These are phyloP conservation scores for Fraxinus excelsior DNA, from an alignment of 257 asterid genomes.

Conservation along the genomic window DNA sequence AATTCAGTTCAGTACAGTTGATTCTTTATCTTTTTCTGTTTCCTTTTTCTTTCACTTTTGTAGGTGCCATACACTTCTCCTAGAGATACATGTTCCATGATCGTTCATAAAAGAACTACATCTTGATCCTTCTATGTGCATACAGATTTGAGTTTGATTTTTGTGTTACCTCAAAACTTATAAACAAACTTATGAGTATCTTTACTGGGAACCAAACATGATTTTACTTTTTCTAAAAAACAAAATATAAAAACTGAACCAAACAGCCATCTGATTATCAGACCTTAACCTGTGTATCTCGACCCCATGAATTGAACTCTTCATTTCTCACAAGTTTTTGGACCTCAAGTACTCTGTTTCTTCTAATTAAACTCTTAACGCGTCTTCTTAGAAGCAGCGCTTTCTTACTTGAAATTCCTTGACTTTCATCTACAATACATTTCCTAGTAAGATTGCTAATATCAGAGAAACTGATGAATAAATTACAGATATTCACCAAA, in stretches of 20 bases:
- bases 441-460: slow-evolving; percentile 13
- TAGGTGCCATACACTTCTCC: neutral
- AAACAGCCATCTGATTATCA: slow-evolving; percentile 19
- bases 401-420: slow-evolving; percentile 51
- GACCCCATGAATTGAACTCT: slow-evolving; percentile 73
- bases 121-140: neutral
- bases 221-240: neutral
- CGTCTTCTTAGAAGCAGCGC: slow-evolving; percentile 61
- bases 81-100: neutral
- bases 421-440: slow-evolving; percentile 37
- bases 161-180: neutral
- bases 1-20: neutral
- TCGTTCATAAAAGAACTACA: neutral
- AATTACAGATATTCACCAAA: neutral
- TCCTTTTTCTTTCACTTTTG: neutral
- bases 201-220: neutral
- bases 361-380: slow-evolving; percentile 65
- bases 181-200: neutral
- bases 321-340: slow-evolving; percentile 79
- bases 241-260: neutral
- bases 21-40: neutral
- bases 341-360: slow-evolving; percentile 64
- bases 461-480: neutral
- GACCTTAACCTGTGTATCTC: slow-evolving; percentile 87
- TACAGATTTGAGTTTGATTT: neutral